Percentiles rank a stretch among this genome's conserved stretches.
Conservation (phyloP, 75 land plant species). For the Sequoiadendron giganteum region DNA sequence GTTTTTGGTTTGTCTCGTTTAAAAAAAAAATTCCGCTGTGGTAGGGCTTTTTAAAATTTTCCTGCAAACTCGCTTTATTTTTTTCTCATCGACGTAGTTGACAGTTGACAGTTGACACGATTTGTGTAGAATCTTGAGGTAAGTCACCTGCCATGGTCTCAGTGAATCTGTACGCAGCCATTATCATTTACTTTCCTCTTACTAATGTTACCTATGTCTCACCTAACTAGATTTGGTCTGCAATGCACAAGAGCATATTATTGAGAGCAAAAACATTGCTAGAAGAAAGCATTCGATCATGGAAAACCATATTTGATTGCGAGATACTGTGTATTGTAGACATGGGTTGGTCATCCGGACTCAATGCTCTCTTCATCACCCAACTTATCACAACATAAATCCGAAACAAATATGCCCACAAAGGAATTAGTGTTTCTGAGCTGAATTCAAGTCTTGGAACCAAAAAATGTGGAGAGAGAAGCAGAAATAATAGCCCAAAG, state of each 20-base stretch:
- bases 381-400: background rate
- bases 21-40: no score
- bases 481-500: no score
- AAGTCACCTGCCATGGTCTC: no score
- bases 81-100: no score
- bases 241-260: background rate
- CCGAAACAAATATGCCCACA: slow-evolving; percentile 16
- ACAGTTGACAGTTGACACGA: no score
- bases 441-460: slow-evolving; percentile 36
- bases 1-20: no score
- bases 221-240: background rate
- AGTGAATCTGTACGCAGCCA: no score
- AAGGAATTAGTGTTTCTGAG: slow-evolving; percentile 18
- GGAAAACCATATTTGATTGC: background rate
- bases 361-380: slow-evolving; percentile 26
- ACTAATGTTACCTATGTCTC: background rate
- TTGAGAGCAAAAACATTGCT: background rate
- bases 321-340: slow-evolving; percentile 32
- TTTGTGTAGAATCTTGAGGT: no score
- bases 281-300: slow-evolving; percentile 6
- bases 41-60: no score
- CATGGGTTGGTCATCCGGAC: slow-evolving; percentile 46
- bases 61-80: no score
- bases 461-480: no score
- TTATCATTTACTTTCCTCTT: background rate